A percentile compares a stretch with the other conserved stretches of the same genome.
These are phyloP conservation scores for Xylariales sp. DNA, from an alignment of 2,329 filamentous ascomycete genomes.

Conservation along the genomic window DNA sequence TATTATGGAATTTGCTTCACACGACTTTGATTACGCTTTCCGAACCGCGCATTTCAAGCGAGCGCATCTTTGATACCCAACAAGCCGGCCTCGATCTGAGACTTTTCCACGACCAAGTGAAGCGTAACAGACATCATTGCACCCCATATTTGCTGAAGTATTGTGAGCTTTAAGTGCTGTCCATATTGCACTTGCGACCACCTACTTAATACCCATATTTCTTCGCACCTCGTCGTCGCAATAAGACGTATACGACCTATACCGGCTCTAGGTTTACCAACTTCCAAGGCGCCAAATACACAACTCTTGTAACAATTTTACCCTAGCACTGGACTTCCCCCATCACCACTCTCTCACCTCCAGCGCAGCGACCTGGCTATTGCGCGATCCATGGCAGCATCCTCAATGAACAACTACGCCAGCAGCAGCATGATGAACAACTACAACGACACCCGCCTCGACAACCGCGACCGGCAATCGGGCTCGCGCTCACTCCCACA, in stretches of 20 bases:
- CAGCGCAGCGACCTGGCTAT: no score
- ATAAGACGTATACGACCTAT: background rate
- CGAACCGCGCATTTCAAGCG: background rate
- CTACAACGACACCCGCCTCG: constrained; percentile 13
- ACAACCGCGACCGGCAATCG: constrained; percentile 8
- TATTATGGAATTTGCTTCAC: background rate
- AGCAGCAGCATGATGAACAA: constrained; percentile 28
- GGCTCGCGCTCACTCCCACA: constrained; percentile 21
- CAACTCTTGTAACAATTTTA: no score
- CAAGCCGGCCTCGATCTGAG: background rate
- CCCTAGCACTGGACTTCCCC: no score
- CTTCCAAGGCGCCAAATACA: background rate
- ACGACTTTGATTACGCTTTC: background rate
- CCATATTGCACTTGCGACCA: no score
- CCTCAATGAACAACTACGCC: no score
- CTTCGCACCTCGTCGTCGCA: no score
- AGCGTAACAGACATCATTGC: no score
- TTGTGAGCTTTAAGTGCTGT: no score
- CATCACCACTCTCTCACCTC: no score
- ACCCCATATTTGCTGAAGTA: no score
- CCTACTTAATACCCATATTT: no score
- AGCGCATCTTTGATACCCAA: background rate
- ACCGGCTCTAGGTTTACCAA: background rate
- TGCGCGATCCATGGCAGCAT: no score
- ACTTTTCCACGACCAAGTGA: background rate